These are phyloP conservation scores for Talaromyces sp. DNA, from an alignment of 2,329 filamentous ascomycete genomes.

Conservation along the genomic window DNA sequence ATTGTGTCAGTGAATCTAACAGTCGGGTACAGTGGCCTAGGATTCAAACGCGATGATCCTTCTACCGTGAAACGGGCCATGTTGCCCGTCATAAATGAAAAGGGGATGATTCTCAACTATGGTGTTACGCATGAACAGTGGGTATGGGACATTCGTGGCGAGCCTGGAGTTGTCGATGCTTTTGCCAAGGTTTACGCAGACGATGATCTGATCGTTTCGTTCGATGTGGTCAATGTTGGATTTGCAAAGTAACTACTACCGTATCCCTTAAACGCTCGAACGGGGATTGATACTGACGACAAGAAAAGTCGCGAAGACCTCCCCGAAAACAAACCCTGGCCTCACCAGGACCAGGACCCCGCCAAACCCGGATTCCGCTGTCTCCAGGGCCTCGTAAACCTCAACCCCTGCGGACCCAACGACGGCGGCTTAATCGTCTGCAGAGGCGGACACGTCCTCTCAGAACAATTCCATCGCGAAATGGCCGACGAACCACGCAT, in stretches of 20 bases:
- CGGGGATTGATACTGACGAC: not conserved
- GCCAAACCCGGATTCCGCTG: conserved; percentile 30
- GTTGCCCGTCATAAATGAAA: conserved; percentile 42
- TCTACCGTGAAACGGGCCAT: conserved; percentile 41
- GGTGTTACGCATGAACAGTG: conserved; percentile 3
- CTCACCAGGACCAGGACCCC: conserved; percentile 40
- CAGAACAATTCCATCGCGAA: conserved; percentile 39
- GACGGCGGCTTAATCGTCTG: conserved; percentile 45
- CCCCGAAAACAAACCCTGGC: conserved; percentile 31
- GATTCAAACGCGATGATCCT: conserved; percentile 36
- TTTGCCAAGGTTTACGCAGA: conserved; percentile 37
- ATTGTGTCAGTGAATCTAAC: not conserved
- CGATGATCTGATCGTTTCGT: conserved; percentile 18
- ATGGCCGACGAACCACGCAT: conserved; percentile 18
- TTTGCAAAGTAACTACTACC: conserved; percentile 12
- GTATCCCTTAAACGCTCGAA: not conserved
- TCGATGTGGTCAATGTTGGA: conserved; percentile 15
- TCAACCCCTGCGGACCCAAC: conserved; percentile 37
- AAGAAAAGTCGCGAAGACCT: conserved; percentile 31
- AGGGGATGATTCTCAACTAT: conserved; percentile 19
- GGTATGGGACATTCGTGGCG: conserved; percentile 30
- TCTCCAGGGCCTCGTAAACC: conserved; percentile 43
- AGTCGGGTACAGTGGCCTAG: conserved; percentile 28
- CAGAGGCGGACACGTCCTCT: conserved; percentile 35
- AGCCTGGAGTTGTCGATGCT: conserved; percentile 34